Evolutionary conservation across 1,284 basidiomycete genomes (phyloP).

Genomic region (Apiotrichum veenhuisii): DNA sequence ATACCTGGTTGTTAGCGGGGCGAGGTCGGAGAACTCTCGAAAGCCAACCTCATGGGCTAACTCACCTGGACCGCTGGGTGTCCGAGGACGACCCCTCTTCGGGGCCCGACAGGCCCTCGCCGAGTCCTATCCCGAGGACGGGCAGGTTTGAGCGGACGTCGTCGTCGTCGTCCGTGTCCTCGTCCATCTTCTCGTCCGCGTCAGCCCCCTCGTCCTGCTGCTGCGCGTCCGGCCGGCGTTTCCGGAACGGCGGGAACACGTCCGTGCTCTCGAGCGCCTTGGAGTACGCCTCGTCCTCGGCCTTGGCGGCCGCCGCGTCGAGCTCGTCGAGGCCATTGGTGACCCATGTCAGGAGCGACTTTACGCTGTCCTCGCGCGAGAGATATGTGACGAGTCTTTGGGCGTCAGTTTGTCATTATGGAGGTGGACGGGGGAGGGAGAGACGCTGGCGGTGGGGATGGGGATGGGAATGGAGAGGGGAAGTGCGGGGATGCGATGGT

Average conservation of each 20-base stretch:
- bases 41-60: background rate
- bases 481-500: too few relatives aligned
- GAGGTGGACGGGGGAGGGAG: too few relatives aligned
- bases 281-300: constrained; percentile 28
- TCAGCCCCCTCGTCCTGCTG: background rate
- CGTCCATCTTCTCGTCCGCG: background rate
- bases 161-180: constrained; percentile 15
- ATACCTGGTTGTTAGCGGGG: constrained; percentile 60
- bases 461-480: too few relatives aligned
- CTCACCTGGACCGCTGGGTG: constrained; percentile 32
- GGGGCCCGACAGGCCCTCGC: constrained; percentile 27
- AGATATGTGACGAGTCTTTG: constrained; percentile 46
- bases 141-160: constrained; percentile 6
- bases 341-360: constrained; percentile 45
- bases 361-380: constrained; percentile 41
- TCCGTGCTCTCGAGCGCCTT: constrained; percentile 26
- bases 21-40: too few relatives aligned
- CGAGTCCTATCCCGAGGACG: constrained; percentile 25
- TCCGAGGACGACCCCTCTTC: constrained; percentile 25
- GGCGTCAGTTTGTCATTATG: background rate
- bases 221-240: constrained; percentile 12
- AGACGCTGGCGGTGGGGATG: too few relatives aligned
- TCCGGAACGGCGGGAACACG: constrained; percentile 29
- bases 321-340: constrained; percentile 47
- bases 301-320: constrained; percentile 36